phyloP scores from a whole-genome alignment of 2,329 filamentous ascomycete genomes.

The Fusarium udum region DNA sequence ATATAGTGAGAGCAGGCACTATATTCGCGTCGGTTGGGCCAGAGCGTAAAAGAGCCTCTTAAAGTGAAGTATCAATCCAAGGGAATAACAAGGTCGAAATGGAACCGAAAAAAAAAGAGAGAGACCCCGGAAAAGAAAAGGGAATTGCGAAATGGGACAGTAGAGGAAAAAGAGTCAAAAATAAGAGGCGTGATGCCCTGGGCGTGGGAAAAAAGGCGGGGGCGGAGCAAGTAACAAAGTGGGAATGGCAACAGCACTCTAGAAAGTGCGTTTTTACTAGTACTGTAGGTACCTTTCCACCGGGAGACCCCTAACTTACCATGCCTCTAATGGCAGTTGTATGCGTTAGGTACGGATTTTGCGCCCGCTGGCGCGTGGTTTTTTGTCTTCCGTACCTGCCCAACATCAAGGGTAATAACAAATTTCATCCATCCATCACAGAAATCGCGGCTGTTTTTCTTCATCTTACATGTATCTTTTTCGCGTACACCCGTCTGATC shows the following conservation, averaged over 20 bases:
- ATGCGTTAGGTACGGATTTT: slow-evolving; percentile 22
- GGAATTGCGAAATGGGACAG: slow-evolving; percentile 37
- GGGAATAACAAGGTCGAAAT: slow-evolving; percentile 37
- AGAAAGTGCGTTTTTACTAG: slow-evolving; percentile 1
- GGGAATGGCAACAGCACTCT: slow-evolving; percentile 5
- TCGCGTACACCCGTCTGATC: slow-evolving; percentile 29
- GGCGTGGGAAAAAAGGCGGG: slow-evolving; percentile 39
- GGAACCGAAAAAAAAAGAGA: slow-evolving; percentile 6
- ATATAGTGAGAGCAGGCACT: slow-evolving; percentile 1
- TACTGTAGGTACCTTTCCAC: slow-evolving; percentile 14
- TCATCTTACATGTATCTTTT: slow-evolving; percentile 12
- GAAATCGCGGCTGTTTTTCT: slow-evolving; percentile 24
- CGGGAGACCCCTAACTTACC: slow-evolving; percentile 26
- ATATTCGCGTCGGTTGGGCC: not conserved
- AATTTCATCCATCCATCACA: slow-evolving; percentile 15
- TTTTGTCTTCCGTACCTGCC: slow-evolving; percentile 19
- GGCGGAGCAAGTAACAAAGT: slow-evolving; percentile 38
- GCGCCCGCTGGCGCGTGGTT: slow-evolving; percentile 30
- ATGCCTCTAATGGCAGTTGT: slow-evolving; percentile 37
- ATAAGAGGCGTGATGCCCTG: slow-evolving; percentile 21
- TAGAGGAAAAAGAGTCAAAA: slow-evolving; percentile 34
- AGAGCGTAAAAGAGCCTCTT: slow-evolving; percentile 7
- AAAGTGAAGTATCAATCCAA: not conserved
- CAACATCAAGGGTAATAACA: slow-evolving; percentile 12
- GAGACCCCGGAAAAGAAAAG: slow-evolving; percentile 43